Base-by-base conservation (phyloP, 768 basidiomycete genomes). In the Trametes elegans region DNA sequence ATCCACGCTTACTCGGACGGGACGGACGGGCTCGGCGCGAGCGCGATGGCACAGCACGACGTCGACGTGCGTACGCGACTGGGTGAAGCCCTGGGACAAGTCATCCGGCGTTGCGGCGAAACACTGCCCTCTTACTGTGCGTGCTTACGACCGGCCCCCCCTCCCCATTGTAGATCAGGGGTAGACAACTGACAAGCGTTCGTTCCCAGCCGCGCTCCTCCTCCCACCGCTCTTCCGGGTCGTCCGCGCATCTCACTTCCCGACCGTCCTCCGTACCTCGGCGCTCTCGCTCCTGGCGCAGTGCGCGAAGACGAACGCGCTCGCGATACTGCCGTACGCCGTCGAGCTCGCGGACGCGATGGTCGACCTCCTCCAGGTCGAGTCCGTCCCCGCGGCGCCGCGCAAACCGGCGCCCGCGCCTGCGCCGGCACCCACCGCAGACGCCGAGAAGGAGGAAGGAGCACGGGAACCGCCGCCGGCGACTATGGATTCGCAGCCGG, bases 51-150 rank as follows among this genome's bases (percentile, higher is more conserved):
- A 38, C 79, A 73, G 64, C 76, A 80, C 32, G 90, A 93, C 55
- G 71, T 97, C 32, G 91, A 97, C 64, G 74, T 77, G 38, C 76
- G 86, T 29, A 76, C 88, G 9, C 76, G 94, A 23, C 73, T 96
- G 8, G 96, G 93, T 1, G 96, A 98, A 70, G 93, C 93, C 0
- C 70, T 98, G 14, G 83, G 80, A 11, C 81, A 85, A 57, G 84
- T 93, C 3, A 84, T 97, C 34, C 77, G 83, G 57, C 74, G 85
- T 41, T 84, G 84, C 45, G 93, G 90, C 14, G 80, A 81, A 18
- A 76, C 87, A 0, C 72, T 97, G 34, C 75, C 83, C 7, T 66
- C 76, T 9, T 85, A 92, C 65, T 80, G 96, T 94, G 40, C 32
- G 43, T 43, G 28, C 52, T 36, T n/a, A n/a, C n/a, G n/a, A n/a